phyloP scores from a whole-genome alignment of 23 red algal genomes.

The Agarophyton chilense region DNA sequence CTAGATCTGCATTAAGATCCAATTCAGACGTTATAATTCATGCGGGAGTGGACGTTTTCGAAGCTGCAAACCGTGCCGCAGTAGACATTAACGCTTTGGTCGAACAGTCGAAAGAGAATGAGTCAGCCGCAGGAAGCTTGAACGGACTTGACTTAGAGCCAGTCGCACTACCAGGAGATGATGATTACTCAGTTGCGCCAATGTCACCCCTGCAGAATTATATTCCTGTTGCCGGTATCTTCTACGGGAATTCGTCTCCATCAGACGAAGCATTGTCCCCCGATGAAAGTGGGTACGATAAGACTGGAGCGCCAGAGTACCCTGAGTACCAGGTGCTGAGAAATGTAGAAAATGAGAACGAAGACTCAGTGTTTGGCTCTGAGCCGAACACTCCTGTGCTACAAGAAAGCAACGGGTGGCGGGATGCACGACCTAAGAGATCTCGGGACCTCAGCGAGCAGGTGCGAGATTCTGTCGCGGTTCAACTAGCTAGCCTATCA shows the following conservation, averaged over 20 bases:
- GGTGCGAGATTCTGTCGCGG: neutral
- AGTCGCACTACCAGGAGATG: conserved; percentile 17
- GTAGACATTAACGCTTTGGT: conserved; percentile 21
- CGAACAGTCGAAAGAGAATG: neutral
- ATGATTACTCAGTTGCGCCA: conserved; percentile 56
- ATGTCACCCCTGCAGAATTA: conserved; percentile 9
- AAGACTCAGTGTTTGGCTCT: conserved; percentile 62
- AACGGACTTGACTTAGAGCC: conserved; percentile 39
- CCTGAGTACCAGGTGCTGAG: conserved; percentile 52
- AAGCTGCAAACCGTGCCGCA: conserved; percentile 29
- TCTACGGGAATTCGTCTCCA: conserved; percentile 44
- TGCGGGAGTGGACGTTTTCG: conserved; percentile 16
- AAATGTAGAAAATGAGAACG: conserved; percentile 18
- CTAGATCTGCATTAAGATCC: neutral
- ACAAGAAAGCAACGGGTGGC: conserved; percentile 29
- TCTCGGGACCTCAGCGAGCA: conserved; percentile 31
- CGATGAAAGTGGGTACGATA: neutral
- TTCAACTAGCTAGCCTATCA: conserved; percentile 1
- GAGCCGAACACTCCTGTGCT: conserved; percentile 46
- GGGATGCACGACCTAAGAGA: neutral
- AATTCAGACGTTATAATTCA: neutral
- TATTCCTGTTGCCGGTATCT: conserved; percentile 41
- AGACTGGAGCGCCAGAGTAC: conserved; percentile 19
- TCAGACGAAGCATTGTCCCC: neutral
- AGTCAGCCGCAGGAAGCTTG: conserved; percentile 25